These are phyloP conservation scores for Cymbopogon citratus DNA, from an alignment of 176 grass and related monocot genomes.

Conservation along the genomic window DNA sequence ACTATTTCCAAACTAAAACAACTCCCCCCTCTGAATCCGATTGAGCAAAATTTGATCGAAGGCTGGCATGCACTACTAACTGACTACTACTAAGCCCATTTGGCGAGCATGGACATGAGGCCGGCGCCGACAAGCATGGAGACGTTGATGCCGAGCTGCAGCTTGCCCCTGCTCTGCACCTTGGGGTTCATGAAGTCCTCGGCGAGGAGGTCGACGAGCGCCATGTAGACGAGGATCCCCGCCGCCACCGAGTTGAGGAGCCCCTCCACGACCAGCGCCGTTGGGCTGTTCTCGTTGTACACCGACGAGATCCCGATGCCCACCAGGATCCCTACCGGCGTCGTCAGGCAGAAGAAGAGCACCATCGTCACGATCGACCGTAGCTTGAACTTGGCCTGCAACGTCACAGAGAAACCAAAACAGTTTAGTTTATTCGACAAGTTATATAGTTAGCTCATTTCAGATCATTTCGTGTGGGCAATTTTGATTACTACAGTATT, in stretches of 20 bases:
- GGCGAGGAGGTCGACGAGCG: conserved; percentile 66
- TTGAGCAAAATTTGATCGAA: no score
- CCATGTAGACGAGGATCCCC: conserved; percentile 72
- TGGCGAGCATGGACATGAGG: conserved; percentile 70
- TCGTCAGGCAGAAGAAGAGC: conserved; percentile 67
- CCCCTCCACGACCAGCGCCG: conserved; percentile 47
- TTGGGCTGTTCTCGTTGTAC: conserved; percentile 66
- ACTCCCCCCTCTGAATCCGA: no score
- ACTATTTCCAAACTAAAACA: no score
- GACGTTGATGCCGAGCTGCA: conserved; percentile 50
- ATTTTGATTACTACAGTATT: no score
- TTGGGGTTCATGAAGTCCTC: conserved; percentile 70
- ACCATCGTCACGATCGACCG: conserved; percentile 44
- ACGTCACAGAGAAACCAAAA: no score
- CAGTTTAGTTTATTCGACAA: no score
- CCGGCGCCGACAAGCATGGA: conserved; percentile 47
- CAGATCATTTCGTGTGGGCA: no score
- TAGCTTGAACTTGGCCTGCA: conserved; percentile 48
- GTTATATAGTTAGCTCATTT: no score
- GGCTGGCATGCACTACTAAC: not conserved
- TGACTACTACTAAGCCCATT: conserved; percentile 38
- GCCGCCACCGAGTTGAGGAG: conserved; percentile 51
- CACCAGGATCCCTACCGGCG: conserved; percentile 50
- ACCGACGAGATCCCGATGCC: conserved; percentile 42
- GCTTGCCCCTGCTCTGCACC: conserved; percentile 46